These are phyloP conservation scores for Trichoderma pleuroti DNA, from an alignment of 2,329 filamentous ascomycete genomes.

Conservation along the genomic window DNA sequence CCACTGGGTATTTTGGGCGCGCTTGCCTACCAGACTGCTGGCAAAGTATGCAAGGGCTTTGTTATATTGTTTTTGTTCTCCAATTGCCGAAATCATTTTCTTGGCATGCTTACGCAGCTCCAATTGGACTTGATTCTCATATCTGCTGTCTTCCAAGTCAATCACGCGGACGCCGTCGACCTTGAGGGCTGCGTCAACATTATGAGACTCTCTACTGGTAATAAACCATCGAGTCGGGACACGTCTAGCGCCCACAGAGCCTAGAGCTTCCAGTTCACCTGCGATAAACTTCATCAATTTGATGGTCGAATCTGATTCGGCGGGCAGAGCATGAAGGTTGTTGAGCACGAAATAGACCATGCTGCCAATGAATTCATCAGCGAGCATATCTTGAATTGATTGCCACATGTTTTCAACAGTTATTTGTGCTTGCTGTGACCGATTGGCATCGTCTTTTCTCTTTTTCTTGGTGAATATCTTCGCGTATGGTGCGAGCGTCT, in stretches of 20 bases:
- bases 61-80: conserved; percentile 38
- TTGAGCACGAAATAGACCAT: conserved; percentile 41
- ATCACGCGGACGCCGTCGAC: conserved; percentile 32
- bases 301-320: conserved; percentile 31
- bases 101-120: conserved; percentile 32
- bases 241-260: conserved; percentile 19
- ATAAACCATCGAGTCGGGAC: conserved; percentile 37
- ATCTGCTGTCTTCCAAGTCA: conserved; percentile 37
- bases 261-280: conserved; percentile 27
- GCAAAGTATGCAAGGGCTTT: conserved; percentile 42
- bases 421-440: conserved; percentile 26
- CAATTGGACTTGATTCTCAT: conserved; percentile 36
- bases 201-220: conserved; percentile 34
- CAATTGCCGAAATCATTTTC: conserved; percentile 34
- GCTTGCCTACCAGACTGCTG: conserved; percentile 40
- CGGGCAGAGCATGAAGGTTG: conserved; percentile 38
- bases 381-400: conserved; percentile 40
- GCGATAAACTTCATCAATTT: conserved; percentile 35
- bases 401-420: conserved; percentile 41
- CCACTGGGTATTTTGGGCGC: conserved; percentile 43
- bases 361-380: conserved; percentile 30
- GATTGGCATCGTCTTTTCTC: conserved; percentile 23
- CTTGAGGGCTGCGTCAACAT: conserved; percentile 30
- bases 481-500: conserved; percentile 34
- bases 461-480: conserved; percentile 34